Base-by-base conservation (phyloP, 2,329 filamentous ascomycete genomes). In the Xylariaceae sp. region DNA sequence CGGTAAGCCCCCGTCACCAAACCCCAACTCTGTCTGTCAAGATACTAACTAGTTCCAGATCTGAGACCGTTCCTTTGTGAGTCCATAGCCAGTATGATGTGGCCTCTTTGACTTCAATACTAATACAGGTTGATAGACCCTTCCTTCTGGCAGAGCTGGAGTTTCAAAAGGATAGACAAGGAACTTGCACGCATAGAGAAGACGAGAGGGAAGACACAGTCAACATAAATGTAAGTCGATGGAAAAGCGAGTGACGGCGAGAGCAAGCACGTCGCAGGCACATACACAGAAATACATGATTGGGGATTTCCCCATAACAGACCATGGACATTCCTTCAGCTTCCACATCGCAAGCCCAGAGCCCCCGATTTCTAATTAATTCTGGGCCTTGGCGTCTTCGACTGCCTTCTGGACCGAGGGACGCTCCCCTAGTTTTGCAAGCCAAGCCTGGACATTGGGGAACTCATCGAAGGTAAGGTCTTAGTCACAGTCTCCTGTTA, bases 51-150 rank as follows among this genome's bases (percentile, higher is more conserved):
- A 7, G 21, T 24, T 34, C 19, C 24, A 34, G 31, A 34, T 34
- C 31, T 34, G 5, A 34, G 31, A 34, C 54, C 64, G 62, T 47
- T 76, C 70, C 52, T 81, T 83, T 53, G 68, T 70, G 0, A 75
- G 80, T 52, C 83, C 84, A 56, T 62, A 81, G 11, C 80, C 83
- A 56, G 84, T 84, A 62, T 74, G 76, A 68, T 81, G 78, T 1
- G 71, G 71, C 1, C 59, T 80, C 35, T 81, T 78, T 3, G 76
- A 77, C 21, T 11, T 24, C 11, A 6, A 24, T 24, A 28, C 26
- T 34, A 19, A 34, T 34, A 2, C 31, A 7, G 24, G 9, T 66
- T 49, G 21, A 40, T 66, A 32, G 64, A 65, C 34, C 60, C 60
- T 2, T 52, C 52, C 9, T 56, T 59, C 50, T 66, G 42, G 43